Evolutionary conservation across 495 filamentous ascomycete species (phyloP).

Genomic region (Aspergillus nanangensis): DNA sequence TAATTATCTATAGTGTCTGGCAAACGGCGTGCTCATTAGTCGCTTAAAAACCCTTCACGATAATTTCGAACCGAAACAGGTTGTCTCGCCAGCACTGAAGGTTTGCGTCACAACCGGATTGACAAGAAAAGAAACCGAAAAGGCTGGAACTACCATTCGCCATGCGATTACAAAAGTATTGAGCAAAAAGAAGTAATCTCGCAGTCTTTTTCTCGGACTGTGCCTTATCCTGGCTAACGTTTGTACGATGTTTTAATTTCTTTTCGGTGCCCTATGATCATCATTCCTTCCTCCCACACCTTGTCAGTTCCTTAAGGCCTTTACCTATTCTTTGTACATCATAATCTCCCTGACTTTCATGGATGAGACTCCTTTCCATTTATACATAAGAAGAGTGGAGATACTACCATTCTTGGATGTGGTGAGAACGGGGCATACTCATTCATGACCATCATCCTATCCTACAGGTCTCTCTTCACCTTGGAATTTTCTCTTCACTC

Average conservation of each 20-base stretch:
- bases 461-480: not conserved
- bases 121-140: conserved; percentile 91
- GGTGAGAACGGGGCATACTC: too few species aligned
- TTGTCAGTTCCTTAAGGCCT: too few species aligned
- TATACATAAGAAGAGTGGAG: not conserved
- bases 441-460: too few species aligned
- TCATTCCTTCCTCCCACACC: not conserved
- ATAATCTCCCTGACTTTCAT: not conserved
- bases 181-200: conserved; percentile 44
- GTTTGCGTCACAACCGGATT: conserved; percentile 83
- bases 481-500: not conserved
- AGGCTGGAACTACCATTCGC: conserved; percentile 78
- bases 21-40: conserved; percentile 84
- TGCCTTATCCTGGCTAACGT: conserved; percentile 2
- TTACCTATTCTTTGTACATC: too few species aligned
- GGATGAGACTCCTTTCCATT: not conserved
- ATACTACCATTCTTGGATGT: too few species aligned
- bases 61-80: conserved; percentile 57
- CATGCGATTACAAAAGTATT: conserved; percentile 92
- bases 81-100: conserved; percentile 75
- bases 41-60: conserved; percentile 74
- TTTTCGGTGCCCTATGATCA: not conserved
- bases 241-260: not conserved
- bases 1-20: conserved; percentile 49
- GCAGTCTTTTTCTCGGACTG: conserved; percentile 3